phyloP scores from a whole-genome alignment of 331 rosid genomes.

The Phaseolus coccineus region DNA sequence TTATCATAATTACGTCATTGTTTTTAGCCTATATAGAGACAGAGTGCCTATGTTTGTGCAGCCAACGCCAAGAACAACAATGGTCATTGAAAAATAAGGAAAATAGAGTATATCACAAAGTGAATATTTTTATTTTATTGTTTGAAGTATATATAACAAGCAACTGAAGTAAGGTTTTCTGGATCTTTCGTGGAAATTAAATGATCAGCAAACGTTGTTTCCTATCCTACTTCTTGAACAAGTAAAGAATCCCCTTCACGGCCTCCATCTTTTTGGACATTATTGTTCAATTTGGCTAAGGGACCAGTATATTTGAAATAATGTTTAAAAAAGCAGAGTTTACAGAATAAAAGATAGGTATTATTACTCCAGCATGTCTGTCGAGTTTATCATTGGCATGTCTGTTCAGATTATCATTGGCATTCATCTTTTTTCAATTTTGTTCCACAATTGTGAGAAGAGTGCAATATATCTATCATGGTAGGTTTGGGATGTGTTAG shows the following conservation, averaged over 20 bases:
- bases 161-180: no score
- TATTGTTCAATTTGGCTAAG: not conserved
- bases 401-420: not conserved
- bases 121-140: not conserved
- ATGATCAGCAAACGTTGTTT: not conserved
- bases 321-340: not conserved
- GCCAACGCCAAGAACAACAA: not conserved
- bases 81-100: not conserved
- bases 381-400: not conserved
- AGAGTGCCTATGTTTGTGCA: not conserved
- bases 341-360: not conserved
- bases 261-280: not conserved
- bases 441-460: constrained; percentile 2
- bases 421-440: not conserved
- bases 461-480: not conserved
- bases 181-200: no score
- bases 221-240: not conserved
- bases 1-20: no score
- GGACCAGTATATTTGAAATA: not conserved
- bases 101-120: not conserved
- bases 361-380: not conserved
- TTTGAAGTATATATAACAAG: no score
- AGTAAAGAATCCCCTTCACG: no score
- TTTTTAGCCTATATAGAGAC: no score
- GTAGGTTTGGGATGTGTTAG: not conserved